Evolutionary conservation across 148 eudicot genomes (phyloP).

Genomic region (Cornus kousa): DNA sequence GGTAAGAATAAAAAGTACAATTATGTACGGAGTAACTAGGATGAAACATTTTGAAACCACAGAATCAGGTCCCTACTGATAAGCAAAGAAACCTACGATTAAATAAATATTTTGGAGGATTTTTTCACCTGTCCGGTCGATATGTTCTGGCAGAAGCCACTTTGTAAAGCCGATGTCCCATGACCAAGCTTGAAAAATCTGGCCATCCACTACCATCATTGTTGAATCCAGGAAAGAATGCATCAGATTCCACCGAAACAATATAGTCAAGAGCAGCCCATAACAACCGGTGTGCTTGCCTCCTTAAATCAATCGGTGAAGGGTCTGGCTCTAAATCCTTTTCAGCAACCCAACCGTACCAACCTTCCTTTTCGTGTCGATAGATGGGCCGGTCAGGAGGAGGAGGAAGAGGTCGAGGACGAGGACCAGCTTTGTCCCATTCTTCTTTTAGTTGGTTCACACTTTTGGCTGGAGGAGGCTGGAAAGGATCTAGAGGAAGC

Average conservation of each 20-base stretch:
- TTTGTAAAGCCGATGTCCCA: constrained; percentile 89
- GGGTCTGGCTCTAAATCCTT: constrained; percentile 84
- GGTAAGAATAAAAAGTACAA: background rate
- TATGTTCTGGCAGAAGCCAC: constrained; percentile 78
- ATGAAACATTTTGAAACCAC: background rate
- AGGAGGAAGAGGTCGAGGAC: constrained; percentile 96
- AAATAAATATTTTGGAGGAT: background rate
- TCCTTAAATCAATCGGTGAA: constrained; percentile 49
- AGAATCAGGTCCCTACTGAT: background rate
- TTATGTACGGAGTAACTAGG: background rate
- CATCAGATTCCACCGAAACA: constrained; percentile 91
- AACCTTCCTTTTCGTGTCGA: constrained; percentile 91
- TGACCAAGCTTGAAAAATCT: constrained; percentile 91
- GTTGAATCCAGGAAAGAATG: constrained; percentile 87
- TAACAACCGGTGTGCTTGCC: constrained; percentile 73
- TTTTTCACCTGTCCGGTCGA: constrained; percentile 82
- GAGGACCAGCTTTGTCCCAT: constrained; percentile 95
- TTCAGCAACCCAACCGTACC: constrained; percentile 95
- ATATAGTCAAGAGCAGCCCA: constrained; percentile 96
- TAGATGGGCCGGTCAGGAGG: constrained; percentile 91
- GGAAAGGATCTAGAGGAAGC: constrained; percentile 38
- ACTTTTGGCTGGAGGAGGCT: constrained; percentile 55
- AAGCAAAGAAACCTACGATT: background rate
- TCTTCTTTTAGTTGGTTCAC: constrained; percentile 58
- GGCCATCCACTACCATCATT: constrained; percentile 88